These are phyloP conservation scores for Scleroderma bovista DNA, from an alignment of 768 basidiomycete species.

Conservation along the genomic window DNA sequence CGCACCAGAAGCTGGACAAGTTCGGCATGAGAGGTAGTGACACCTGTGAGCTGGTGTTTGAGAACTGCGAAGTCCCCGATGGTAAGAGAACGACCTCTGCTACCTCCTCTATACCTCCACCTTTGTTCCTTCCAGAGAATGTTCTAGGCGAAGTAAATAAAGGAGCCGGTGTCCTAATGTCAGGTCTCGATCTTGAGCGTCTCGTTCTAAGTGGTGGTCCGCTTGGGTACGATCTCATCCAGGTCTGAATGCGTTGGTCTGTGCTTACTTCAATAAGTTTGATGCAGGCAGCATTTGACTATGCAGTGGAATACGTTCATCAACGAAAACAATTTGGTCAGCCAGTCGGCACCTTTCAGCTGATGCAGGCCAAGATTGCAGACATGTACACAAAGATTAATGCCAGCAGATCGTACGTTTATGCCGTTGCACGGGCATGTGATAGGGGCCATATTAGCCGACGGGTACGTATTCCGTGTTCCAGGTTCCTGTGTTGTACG, in stretches of 20 bases:
- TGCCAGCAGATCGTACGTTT: slow-evolving; percentile 86
- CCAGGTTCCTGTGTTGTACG: background rate
- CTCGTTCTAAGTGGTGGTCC: slow-evolving; percentile 91
- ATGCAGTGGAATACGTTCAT: slow-evolving; percentile 86
- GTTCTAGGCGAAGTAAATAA: slow-evolving; percentile 75
- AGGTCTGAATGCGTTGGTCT: background rate
- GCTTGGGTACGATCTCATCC: slow-evolving; percentile 52
- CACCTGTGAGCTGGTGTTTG: slow-evolving; percentile 90
- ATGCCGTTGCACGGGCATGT: slow-evolving; percentile 87
- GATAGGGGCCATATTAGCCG: slow-evolving; percentile 76
- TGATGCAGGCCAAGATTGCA: slow-evolving; percentile 90
- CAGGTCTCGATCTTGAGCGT: slow-evolving; percentile 87
- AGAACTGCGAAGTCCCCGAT: slow-evolving; percentile 84
- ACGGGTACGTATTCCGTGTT: slow-evolving; percentile 43
- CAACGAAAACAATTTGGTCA: slow-evolving; percentile 88
- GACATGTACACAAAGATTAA: slow-evolving; percentile 95
- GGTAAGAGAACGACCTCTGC: slow-evolving; percentile 38
- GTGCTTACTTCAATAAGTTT: slow-evolving; percentile 40
- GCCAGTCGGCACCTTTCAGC: slow-evolving; percentile 84
- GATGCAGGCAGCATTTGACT: slow-evolving; percentile 92
- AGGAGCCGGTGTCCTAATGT: slow-evolving; percentile 89
- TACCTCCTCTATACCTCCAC: background rate
- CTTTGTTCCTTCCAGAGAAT: slow-evolving; percentile 48
- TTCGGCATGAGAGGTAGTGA: slow-evolving; percentile 96
- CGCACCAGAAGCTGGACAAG: slow-evolving; percentile 89